Evolutionary conservation across 2,329 filamentous ascomycete genomes (phyloP).

Genomic region (Fusarium newnesense): DNA sequence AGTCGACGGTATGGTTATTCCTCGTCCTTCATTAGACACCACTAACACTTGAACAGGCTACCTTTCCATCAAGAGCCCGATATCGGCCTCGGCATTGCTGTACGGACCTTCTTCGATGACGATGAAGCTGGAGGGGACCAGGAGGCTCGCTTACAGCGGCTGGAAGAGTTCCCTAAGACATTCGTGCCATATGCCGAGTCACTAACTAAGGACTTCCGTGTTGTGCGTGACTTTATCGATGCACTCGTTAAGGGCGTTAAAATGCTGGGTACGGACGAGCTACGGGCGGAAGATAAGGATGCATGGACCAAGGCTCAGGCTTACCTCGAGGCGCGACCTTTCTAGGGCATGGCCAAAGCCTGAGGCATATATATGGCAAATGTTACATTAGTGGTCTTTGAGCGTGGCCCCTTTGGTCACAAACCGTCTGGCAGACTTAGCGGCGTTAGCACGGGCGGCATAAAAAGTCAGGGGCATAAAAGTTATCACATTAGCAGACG

Average conservation of each 20-base stretch:
- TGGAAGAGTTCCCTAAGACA: slow-evolving; percentile 60
- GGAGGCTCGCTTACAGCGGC: slow-evolving; percentile 57
- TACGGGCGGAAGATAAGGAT: slow-evolving; percentile 58
- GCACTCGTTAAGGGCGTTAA: slow-evolving; percentile 68
- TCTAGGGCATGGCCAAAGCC: slow-evolving; percentile 42
- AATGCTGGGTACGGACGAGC: slow-evolving; percentile 59
- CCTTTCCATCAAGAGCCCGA: slow-evolving; percentile 78
- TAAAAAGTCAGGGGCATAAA: slow-evolving; percentile 37
- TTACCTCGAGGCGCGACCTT: slow-evolving; percentile 60
- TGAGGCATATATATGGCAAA: slow-evolving; percentile 31
- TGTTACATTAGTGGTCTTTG: slow-evolving; percentile 34
- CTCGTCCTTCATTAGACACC: not conserved
- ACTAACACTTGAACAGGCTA: slow-evolving; percentile 56
- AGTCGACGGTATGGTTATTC: slow-evolving; percentile 71
- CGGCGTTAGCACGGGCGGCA: slow-evolving; percentile 43
- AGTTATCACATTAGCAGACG: slow-evolving; percentile 39
- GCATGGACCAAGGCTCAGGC: slow-evolving; percentile 66
- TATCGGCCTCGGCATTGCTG: slow-evolving; percentile 80
- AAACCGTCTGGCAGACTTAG: slow-evolving; percentile 36
- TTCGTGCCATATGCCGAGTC: slow-evolving; percentile 69
- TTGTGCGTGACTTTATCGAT: slow-evolving; percentile 67
- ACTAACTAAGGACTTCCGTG: slow-evolving; percentile 68
- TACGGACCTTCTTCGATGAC: slow-evolving; percentile 83
- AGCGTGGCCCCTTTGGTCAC: slow-evolving; percentile 39
- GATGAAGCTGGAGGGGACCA: slow-evolving; percentile 67